Evolutionary conservation across 208 protist species (phyloP), one percentile per base, ranked within the genome.

Genomic region (Leishmania guyanensis): DNA sequence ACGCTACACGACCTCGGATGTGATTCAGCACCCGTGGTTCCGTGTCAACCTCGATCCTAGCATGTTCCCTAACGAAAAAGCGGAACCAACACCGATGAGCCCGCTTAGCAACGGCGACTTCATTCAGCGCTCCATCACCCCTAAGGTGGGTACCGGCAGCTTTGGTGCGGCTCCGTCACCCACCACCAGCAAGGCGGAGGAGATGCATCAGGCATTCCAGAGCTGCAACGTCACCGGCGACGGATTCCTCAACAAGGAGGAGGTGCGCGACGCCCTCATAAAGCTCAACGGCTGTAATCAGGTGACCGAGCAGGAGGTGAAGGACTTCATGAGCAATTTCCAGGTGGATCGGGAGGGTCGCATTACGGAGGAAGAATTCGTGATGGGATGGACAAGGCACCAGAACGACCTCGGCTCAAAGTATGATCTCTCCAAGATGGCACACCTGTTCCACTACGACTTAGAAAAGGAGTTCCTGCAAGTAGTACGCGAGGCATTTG

Each of bases 281-380:
- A 97, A 98, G 91, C 84, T 98, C 16, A 96, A 97, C 78, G 84
- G 89, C 69, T 81, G 88, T 73, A 43, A 85, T 39, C 79, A 81
- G 29, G 91, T 96, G 26, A 90, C 91, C 9, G 87, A 92, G 62
- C 62, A 92, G 73, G 92, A 98, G 83, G 89, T 98, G 68, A 78
- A 84, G 22, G 81, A 86, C 26, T 96, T 98, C 73, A 94, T 97
- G 90, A 88, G 79, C 66, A 94, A 93, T 83, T 98, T 98, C 80
- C 77, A 86, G 60, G 82, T 93, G 17, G 91, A 96, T 74, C 82
- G 79, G 43, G 86, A 95, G 69, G 92, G 92, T 6, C 84, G 90
- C 48, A 96, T 98, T 58, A 94, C 93, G n/a, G 91, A 97, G 80
- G 92, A 94, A 84, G 89, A 97, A 60, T 98, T 98, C 80, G 79